Conservation (phyloP, 2,329 filamentous ascomycete genomes). For the Kalaharituber pfeilii region DNA sequence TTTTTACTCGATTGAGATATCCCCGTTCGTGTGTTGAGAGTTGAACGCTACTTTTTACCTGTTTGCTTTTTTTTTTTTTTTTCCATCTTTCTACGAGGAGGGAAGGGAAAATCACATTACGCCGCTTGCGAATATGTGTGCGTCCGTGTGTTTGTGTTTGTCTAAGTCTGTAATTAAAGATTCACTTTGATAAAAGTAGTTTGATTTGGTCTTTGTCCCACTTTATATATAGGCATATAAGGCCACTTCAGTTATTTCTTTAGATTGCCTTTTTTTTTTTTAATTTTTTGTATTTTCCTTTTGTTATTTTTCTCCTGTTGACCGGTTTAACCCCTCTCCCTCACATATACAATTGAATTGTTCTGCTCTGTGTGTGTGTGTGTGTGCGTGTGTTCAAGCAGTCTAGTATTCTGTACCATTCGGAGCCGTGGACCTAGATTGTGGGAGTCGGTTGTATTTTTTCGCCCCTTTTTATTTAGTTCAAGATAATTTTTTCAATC, state of each 20-base stretch:
- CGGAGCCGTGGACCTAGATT: no score
- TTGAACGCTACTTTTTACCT: neutral
- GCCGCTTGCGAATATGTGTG: neutral
- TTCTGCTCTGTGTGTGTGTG: no score
- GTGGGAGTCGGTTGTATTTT: no score
- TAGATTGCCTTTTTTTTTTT: neutral
- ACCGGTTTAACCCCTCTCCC: constrained; percentile 7
- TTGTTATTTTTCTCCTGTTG: constrained; percentile 5
- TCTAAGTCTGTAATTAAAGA: neutral
- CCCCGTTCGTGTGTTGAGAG: no score
- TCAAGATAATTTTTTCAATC: constrained; percentile 13
- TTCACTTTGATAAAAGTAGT: neutral
- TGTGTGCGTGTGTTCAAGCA: no score
- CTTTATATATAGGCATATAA: neutral
- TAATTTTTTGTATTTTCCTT: constrained; percentile 6
- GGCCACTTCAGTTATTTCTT: neutral
- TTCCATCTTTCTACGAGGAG: neutral
- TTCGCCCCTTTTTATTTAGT: no score
- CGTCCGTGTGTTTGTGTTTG: neutral
- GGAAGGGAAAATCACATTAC: neutral
- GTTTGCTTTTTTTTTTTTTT: neutral
- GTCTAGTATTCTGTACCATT: no score
- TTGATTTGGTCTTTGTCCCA: neutral
- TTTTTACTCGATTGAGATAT: no score
- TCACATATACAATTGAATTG: constrained; percentile 10